Evolutionary conservation across 495 filamentous ascomycete species (phyloP).

Genomic region (Bacidia rubella): DNA sequence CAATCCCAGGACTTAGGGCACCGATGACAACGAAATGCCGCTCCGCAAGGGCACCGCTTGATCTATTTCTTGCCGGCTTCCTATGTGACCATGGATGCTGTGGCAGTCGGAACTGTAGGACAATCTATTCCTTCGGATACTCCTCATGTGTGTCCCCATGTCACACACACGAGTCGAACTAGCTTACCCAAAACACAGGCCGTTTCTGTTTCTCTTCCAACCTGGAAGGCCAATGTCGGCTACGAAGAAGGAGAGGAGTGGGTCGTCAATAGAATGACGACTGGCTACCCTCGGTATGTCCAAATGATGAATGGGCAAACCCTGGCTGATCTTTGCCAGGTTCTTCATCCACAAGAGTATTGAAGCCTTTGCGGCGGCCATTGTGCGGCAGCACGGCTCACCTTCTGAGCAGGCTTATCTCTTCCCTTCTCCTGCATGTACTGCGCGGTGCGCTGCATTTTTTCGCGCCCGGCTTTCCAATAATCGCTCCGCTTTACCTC

Average conservation of each 20-base stretch:
- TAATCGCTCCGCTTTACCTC: constrained; percentile 31
- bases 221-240: constrained; percentile 78
- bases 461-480: constrained; percentile 42
- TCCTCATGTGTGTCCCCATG: constrained; percentile 36
- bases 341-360: constrained; percentile 89
- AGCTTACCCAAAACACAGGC: too few relatives aligned
- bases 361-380: constrained; percentile 52
- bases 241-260: constrained; percentile 88
- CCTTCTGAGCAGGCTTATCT: constrained; percentile 58
- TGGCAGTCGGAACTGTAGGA: too few relatives aligned
- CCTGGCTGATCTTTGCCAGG: constrained; percentile 25
- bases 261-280: constrained; percentile 73
- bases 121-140: constrained; percentile 31
- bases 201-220: constrained; percentile 88
- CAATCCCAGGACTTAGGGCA: too few relatives aligned
- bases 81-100: too few relatives aligned
- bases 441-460: constrained; percentile 58
- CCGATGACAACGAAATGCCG: too few relatives aligned
- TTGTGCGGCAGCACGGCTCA: constrained; percentile 50
- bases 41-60: too few relatives aligned
- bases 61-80: too few relatives aligned
- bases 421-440: constrained; percentile 58
- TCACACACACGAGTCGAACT: neutral
- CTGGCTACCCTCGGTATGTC: constrained; percentile 76
- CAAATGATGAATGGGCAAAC: neutral